phyloP scores from a whole-genome alignment of 768 basidiomycete genomes.

The Asterophora parasitica region DNA sequence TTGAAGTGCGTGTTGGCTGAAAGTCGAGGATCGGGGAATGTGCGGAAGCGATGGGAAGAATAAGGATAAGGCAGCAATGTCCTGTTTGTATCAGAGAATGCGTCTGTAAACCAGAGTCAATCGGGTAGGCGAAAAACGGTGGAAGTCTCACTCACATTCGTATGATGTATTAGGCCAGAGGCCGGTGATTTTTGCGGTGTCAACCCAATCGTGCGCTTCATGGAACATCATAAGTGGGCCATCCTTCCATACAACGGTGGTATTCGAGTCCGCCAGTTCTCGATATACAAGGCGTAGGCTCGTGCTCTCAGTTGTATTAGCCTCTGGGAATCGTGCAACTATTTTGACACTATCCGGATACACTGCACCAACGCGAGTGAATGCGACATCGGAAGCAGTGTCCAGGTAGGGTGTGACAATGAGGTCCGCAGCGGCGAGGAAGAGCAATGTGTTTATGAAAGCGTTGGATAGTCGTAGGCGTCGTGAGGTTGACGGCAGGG shows the following conservation, averaged over 20 bases:
- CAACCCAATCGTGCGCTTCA: conserved; percentile 52
- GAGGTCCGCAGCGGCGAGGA: conserved; percentile 43
- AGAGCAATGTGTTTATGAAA: conserved; percentile 28
- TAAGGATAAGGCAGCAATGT: conserved; percentile 46
- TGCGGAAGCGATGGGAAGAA: conserved; percentile 56
- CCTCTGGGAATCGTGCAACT: conserved; percentile 51
- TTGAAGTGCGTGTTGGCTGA: conserved; percentile 52
- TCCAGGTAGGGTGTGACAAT: conserved; percentile 51
- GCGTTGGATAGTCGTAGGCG: conserved; percentile 25
- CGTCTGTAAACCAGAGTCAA: conserved; percentile 32
- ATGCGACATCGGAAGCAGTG: conserved; percentile 49
- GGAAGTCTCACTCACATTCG: conserved; percentile 52
- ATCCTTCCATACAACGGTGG: conserved; percentile 44
- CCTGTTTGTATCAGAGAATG: conserved; percentile 35
- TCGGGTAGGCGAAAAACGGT: not conserved
- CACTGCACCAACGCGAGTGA: conserved; percentile 68
- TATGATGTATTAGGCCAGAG: conserved; percentile 69
- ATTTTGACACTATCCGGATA: conserved; percentile 61
- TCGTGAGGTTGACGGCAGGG: conserved; percentile 31
- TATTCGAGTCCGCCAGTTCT: conserved; percentile 23
- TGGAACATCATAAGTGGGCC: conserved; percentile 47
- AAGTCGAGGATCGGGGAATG: conserved; percentile 68
- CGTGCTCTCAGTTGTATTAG: conserved; percentile 25
- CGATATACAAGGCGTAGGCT: conserved; percentile 45
- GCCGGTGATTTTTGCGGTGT: conserved; percentile 46